Base-by-base conservation (phyloP, 2,329 filamentous ascomycete species). In the Sporothrix globosa region DNA sequence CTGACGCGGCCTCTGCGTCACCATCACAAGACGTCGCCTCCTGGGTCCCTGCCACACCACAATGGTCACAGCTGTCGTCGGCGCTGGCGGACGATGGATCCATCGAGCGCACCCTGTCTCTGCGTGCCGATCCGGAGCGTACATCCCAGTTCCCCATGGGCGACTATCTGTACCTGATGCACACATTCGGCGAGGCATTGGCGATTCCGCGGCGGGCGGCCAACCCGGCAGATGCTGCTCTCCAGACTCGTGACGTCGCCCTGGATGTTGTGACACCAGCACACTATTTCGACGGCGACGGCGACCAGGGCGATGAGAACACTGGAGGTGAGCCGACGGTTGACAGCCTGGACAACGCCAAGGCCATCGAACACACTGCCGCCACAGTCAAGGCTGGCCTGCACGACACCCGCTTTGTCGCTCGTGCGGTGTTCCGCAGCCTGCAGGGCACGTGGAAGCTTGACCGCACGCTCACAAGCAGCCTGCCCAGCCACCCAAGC, bases 81-180 rank as follows among this genome's bases (percentile, higher is more conserved):
- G 84, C 85, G 3, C 77, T 88, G 13, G 73, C 76, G 4, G 74
- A 78, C 0, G 85, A 87, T 69, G 77, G 78, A 21, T 84, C 82
- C 0, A 80, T 86, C 9, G 77, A 80, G 39, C 79, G 82, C 27
- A 84, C 86, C 0, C 76, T 87, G 0, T 75, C 78, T 2, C 81
- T 92, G 44, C 84, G 90, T 14, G 75, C 76, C 27, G 84, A 86
- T 74, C 83, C 79, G 0, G 44, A 30, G 11, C 84, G 82, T 6
- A 80, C 80, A 74, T 90, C 78, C 72, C 92, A 96, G 75, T 96
- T 93, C 74, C 92, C 92, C 50, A 94, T 95, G 90, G 90, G 89
- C 11, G 92, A 96, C 78, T 95, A 94, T 77, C 79, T 88, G 9
- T 94, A 89, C 72, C 80, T 95, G 14, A 90, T 95, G 84, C 88